Conservation (phyloP, 306 rosid species). For the Cucurbita moschata region DNA sequence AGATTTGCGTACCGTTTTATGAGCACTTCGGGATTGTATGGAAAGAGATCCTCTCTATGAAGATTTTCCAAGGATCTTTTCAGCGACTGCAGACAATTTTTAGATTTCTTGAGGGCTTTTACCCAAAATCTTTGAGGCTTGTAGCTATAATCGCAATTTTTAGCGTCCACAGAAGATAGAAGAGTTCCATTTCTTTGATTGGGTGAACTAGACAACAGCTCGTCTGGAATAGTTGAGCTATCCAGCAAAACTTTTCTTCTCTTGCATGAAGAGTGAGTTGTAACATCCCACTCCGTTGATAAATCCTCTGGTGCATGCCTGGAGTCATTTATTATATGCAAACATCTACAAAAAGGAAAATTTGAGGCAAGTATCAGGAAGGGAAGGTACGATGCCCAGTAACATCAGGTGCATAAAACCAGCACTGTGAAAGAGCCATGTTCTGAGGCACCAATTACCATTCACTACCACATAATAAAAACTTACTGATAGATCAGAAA, state of each 20-base stretch:
- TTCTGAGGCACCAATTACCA: not conserved
- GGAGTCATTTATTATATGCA: constrained; percentile 45
- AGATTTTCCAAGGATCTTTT: constrained; percentile 62
- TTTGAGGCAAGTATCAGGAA: not conserved
- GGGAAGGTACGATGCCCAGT: constrained; percentile 3
- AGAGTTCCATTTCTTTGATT: constrained; percentile 11
- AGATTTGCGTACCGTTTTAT: constrained; percentile 1
- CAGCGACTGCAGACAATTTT: constrained; percentile 52
- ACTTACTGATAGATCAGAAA: not conserved
- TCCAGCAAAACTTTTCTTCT: constrained; percentile 35
- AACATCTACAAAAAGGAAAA: constrained; percentile 32
- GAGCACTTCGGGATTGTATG: constrained; percentile 7
- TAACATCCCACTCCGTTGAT: constrained; percentile 20
- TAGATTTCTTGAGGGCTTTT: constrained; percentile 34
- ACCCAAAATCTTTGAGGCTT: constrained; percentile 6
- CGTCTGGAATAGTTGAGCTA: constrained; percentile 10
- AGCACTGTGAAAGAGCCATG: not conserved
- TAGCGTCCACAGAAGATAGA: not conserved
- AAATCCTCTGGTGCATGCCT: constrained; percentile 43
- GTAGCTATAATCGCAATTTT: constrained; percentile 7
- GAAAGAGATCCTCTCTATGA: constrained; percentile 56
- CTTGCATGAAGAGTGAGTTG: constrained; percentile 36
- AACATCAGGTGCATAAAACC: too few relatives aligned
- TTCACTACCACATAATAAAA: not conserved
- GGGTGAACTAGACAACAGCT: constrained; percentile 8